phyloP scores from a whole-genome alignment of 116 monocot genomes.

The Iris pallida region DNA sequence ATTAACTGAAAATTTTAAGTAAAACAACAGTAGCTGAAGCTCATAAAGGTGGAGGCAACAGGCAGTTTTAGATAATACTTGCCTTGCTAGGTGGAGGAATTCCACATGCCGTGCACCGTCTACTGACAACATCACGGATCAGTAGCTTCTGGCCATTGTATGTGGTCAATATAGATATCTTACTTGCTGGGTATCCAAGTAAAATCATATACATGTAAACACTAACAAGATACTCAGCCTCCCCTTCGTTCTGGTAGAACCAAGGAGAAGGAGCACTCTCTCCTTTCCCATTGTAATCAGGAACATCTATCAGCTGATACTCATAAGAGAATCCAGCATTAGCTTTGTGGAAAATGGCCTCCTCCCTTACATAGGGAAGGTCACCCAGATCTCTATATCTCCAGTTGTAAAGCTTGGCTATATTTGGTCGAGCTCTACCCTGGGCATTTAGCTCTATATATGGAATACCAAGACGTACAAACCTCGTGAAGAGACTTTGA shows the following conservation, averaged over 20 bases:
- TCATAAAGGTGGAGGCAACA: too few species aligned
- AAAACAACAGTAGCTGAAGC: neutral
- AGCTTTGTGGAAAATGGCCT: conserved; percentile 70
- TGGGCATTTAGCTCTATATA: conserved; percentile 98
- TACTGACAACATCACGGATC: conserved; percentile 91
- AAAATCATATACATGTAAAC: conserved; percentile 97
- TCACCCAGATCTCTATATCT: conserved; percentile 95
- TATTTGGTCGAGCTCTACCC: conserved; percentile 85
- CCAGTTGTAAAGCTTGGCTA: conserved; percentile 94
- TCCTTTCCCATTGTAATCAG: conserved; percentile 83
- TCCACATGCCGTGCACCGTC: conserved; percentile 71
- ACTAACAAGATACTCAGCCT: conserved; percentile 95
- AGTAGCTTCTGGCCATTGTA: conserved; percentile 99
- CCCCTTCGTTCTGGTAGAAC: conserved; percentile 99
- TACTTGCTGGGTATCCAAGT: conserved; percentile 83
- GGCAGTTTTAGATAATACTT: conserved; percentile 8
- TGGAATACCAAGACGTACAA: conserved; percentile 91
- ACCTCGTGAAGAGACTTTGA: conserved; percentile 94
- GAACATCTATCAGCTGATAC: conserved; percentile 85
- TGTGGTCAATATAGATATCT: conserved; percentile 95
- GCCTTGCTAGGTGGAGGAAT: conserved; percentile 94
- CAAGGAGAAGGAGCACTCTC: conserved; percentile 96
- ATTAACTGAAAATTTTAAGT: neutral
- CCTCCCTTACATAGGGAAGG: conserved; percentile 69
- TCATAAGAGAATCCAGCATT: conserved; percentile 95